Evolutionary conservation across 495 filamentous ascomycete genomes (phyloP), one percentile per base, ranked within the genome.

Genomic region (Tuber melanosporum): DNA sequence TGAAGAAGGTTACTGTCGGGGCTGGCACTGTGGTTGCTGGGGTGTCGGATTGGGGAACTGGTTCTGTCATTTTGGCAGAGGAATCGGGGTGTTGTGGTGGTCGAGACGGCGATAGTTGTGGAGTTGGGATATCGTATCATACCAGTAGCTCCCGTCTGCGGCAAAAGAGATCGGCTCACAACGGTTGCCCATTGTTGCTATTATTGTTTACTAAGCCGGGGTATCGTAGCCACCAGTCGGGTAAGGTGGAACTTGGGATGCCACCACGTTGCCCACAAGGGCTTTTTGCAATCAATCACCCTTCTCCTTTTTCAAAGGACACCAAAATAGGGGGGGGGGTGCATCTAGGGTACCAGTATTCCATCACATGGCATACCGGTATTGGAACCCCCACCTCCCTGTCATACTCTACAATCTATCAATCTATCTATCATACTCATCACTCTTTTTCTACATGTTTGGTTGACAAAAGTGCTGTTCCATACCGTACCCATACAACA

Each of bases 1-100:
- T 97, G 89, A 99, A 99, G 70, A 92, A 85, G 46, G 91, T 86
- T 22, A 90, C 87, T 20, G 88, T 86, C 4, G 85, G 85, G 20
- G 83, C 73, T 9, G 86, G 77, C 41, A 75, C 71, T 20, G 71
- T 73, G 36, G 73, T 72, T 72, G 57, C 45, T 62, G 71, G 43
- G 49, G 70, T 44, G 22, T 73, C 66, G 52, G 42, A 41, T 32
- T 19, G 57, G 57, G 57, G 26, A 76, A 41, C 22, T 41, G 74
- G 45, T 26, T 32, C 49, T 46, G 47, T 47, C 72, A 70, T 17
- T 74, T 36, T 69, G 43, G 26, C 10, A 72, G 36, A 42, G 78
- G 22, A 20, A 70, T 71, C 52, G 42, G 44, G 44, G n/a, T 57
- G n/a, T 62, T 22, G 36, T 12, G 49, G 52, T 69, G 46, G 42